phyloP scores from a whole-genome alignment of 2,329 filamentous ascomycete genomes.

The Clarireedia homoeocarpa region DNA sequence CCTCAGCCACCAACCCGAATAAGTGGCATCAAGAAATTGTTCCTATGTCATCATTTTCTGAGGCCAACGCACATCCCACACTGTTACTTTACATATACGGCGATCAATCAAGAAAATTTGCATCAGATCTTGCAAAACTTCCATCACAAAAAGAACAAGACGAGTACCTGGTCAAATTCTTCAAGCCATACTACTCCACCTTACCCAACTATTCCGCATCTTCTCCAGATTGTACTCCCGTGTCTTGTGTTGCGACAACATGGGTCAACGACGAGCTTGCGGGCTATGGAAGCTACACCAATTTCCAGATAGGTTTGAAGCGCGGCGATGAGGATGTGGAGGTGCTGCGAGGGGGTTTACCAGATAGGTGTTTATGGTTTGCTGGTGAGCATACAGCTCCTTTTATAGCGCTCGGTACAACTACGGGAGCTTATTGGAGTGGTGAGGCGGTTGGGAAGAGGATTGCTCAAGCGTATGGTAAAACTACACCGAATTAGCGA shows the following conservation, averaged over 20 bases:
- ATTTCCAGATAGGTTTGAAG: conserved; percentile 56
- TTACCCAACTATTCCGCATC: conserved; percentile 47
- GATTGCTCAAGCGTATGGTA: conserved; percentile 48
- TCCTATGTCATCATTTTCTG: conserved; percentile 48
- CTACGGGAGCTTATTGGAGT: conserved; percentile 78
- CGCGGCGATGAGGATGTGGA: conserved; percentile 53
- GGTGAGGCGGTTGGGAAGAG: conserved; percentile 69
- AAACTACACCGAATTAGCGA: not conserved
- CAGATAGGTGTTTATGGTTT: conserved; percentile 43
- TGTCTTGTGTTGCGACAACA: conserved; percentile 48
- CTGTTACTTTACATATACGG: conserved; percentile 58
- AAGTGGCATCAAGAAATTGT: conserved; percentile 55
- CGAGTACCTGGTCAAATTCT: conserved; percentile 36
- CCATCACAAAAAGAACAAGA: conserved; percentile 22
- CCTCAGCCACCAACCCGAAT: conserved; percentile 38
- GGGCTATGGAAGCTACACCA: conserved; percentile 60
- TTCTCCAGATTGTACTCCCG: conserved; percentile 43
- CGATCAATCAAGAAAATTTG: conserved; percentile 32
- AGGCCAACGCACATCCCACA: conserved; percentile 49
- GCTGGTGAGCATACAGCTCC: conserved; percentile 76
- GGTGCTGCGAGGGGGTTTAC: conserved; percentile 31
- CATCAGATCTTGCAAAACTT: conserved; percentile 15
- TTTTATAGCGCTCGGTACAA: conserved; percentile 81
- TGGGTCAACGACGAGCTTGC: conserved; percentile 61
- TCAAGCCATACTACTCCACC: conserved; percentile 56